phyloP scores from a whole-genome alignment of 2,329 filamentous ascomycete species.

The Pseudocercospora eumusae region DNA sequence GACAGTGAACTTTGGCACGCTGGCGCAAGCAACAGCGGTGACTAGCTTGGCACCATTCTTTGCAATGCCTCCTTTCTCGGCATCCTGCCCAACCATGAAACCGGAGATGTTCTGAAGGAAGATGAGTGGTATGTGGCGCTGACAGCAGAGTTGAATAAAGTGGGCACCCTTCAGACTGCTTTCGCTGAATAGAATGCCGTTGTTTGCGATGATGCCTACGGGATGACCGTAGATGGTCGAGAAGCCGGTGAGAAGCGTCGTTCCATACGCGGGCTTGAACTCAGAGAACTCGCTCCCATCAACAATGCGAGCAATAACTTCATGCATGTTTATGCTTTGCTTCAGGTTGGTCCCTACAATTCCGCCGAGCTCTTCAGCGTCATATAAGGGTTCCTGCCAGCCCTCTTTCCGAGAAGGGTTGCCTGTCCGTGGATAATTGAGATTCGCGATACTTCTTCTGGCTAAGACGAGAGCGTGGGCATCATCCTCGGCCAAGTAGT shows the following conservation, averaged over 20 bases:
- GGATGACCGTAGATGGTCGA: slow-evolving; percentile 85
- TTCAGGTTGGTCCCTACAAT: slow-evolving; percentile 90
- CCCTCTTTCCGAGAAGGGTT: slow-evolving; percentile 41
- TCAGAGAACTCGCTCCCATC: slow-evolving; percentile 88
- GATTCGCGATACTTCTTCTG: slow-evolving; percentile 77
- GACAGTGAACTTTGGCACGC: slow-evolving; percentile 95
- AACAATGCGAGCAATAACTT: slow-evolving; percentile 89
- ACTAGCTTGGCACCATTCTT: slow-evolving; percentile 98
- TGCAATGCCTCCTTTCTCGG: slow-evolving; percentile 91
- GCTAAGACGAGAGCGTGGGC: slow-evolving; percentile 87
- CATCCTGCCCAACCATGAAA: slow-evolving; percentile 95
- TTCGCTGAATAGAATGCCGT: slow-evolving; percentile 89
- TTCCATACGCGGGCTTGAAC: slow-evolving; percentile 90
- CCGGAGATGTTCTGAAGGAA: slow-evolving; percentile 97
- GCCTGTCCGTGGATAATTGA: slow-evolving; percentile 72
- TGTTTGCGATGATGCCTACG: slow-evolving; percentile 93
- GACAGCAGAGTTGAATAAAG: slow-evolving; percentile 92
- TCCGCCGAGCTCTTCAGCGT: slow-evolving; percentile 76
- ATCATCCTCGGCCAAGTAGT: slow-evolving; percentile 93
- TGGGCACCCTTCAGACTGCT: slow-evolving; percentile 91
- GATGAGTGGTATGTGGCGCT: slow-evolving; percentile 83
- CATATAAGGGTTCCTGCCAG: slow-evolving; percentile 76
- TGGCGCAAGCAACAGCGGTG: slow-evolving; percentile 87
- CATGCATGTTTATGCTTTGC: slow-evolving; percentile 79
- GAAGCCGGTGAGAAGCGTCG: slow-evolving; percentile 84